phyloP scores from a whole-genome alignment of 768 basidiomycete species.

The Hirschioporus abietinus region DNA sequence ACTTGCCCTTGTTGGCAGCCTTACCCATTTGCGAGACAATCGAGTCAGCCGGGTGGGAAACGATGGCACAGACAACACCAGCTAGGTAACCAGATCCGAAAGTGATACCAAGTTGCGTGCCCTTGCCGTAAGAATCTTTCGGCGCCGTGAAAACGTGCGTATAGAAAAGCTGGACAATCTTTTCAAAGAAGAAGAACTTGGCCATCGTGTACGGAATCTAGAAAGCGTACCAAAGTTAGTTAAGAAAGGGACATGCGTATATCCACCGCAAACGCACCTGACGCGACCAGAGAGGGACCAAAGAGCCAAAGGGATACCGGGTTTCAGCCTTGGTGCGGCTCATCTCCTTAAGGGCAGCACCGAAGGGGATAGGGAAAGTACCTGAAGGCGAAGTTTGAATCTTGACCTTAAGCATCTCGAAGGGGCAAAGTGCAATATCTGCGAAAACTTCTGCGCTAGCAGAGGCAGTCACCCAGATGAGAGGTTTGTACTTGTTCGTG shows the following conservation, averaged over 20 bases:
- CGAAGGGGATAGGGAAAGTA: slow-evolving; percentile 74
- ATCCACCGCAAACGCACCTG: slow-evolving; percentile 44
- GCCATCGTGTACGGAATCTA: slow-evolving; percentile 99
- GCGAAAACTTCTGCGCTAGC: slow-evolving; percentile 95
- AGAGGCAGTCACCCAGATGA: slow-evolving; percentile 91
- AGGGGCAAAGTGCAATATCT: slow-evolving; percentile 91
- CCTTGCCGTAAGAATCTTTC: slow-evolving; percentile 73
- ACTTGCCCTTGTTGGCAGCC: slow-evolving; percentile 78
- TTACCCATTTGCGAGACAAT: slow-evolving; percentile 93
- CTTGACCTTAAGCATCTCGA: slow-evolving; percentile 93
- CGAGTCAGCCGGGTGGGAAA: slow-evolving; percentile 95
- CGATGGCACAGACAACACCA: slow-evolving; percentile 92
- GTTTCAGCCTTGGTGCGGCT: slow-evolving; percentile 58
- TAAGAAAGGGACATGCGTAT: background rate
- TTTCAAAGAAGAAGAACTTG: slow-evolving; percentile 96
- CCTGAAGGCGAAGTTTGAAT: slow-evolving; percentile 75
- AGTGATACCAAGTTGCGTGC: slow-evolving; percentile 84
- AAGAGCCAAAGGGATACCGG: slow-evolving; percentile 80
- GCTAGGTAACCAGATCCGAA: slow-evolving; percentile 91
- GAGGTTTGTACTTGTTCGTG: slow-evolving; percentile 74
- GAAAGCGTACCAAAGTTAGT: slow-evolving; percentile 3
- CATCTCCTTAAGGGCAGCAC: slow-evolving; percentile 70
- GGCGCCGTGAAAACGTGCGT: slow-evolving; percentile 79
- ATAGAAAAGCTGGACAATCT: slow-evolving; percentile 83
- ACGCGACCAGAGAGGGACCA: slow-evolving; percentile 85